Evolutionary conservation across 192 early-diverging fungal species (phyloP).

Genomic region (Entomortierella beljakovae): DNA sequence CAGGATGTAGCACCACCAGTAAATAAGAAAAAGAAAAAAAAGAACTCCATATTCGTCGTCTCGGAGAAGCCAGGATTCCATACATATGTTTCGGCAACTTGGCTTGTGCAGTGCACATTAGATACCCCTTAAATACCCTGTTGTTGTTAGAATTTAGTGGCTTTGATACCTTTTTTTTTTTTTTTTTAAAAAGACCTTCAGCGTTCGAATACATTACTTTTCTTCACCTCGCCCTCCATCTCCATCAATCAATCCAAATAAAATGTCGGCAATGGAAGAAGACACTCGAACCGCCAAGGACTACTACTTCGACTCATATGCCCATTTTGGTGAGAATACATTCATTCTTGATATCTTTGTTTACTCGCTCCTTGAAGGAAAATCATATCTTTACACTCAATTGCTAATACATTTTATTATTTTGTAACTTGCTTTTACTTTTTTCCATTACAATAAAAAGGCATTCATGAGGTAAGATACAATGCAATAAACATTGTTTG

Average conservation of each 20-base stretch:
- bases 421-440: neutral
- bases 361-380: no score
- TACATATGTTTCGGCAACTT: no score
- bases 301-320: constrained; percentile 99
- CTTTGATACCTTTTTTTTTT: constrained; percentile 28
- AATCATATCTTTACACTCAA: no score
- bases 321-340: constrained; percentile 96
- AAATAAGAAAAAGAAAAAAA: no score
- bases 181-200: constrained; percentile 23
- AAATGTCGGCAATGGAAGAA: constrained; percentile 54
- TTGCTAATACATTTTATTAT: no score
- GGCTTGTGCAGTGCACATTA: no score
- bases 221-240: neutral
- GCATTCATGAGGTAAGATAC: constrained; percentile 89
- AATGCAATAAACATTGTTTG: no score
- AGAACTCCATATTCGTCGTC: no score
- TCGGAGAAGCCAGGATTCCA: no score
- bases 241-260: constrained; percentile 4
- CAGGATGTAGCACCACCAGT: no score
- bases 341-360: no score
- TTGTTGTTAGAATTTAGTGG: constrained; percentile 17
- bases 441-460: constrained; percentile 38
- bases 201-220: neutral
- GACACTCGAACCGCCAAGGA: constrained; percentile 63
- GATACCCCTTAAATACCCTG: neutral